Conservation (phyloP, 306 rosid species). For the Quercus bicolor region DNA sequence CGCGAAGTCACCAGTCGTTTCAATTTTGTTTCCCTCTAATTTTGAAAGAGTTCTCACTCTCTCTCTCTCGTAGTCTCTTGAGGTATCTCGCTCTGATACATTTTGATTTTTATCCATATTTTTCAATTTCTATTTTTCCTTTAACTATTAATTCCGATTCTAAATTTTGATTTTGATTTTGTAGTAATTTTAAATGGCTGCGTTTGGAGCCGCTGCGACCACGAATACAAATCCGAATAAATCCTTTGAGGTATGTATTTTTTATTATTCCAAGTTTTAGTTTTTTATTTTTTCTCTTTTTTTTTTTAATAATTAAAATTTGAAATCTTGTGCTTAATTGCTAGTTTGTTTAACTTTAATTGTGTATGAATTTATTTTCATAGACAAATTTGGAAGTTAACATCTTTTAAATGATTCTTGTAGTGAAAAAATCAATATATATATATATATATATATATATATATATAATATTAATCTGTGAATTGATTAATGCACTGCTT, state of each 20-base stretch:
- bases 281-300: neutral
- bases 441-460: too few relatives aligned
- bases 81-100: too few relatives aligned
- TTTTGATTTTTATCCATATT: too few relatives aligned
- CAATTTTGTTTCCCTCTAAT: too few relatives aligned
- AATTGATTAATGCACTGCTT: too few relatives aligned
- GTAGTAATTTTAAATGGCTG: conserved; percentile 24
- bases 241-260: conserved; percentile 53
- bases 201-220: conserved; percentile 31
- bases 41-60: neutral
- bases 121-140: too few relatives aligned
- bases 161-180: neutral
- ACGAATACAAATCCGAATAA: conserved; percentile 57
- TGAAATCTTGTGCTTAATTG: neutral
- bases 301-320: neutral
- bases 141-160: too few relatives aligned
- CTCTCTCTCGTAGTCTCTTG: neutral
- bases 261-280: neutral
- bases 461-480: too few relatives aligned
- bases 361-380: too few relatives aligned
- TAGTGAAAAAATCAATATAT: too few relatives aligned
- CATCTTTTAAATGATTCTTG: too few relatives aligned
- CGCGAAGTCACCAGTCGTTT: neutral
- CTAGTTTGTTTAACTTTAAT: neutral
- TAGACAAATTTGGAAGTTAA: too few relatives aligned